A percentile compares a stretch with the other conserved stretches of the same genome.
Conservation (phyloP, 805 yeast genomes). For the Maudiozyma saulgeensis region DNA sequence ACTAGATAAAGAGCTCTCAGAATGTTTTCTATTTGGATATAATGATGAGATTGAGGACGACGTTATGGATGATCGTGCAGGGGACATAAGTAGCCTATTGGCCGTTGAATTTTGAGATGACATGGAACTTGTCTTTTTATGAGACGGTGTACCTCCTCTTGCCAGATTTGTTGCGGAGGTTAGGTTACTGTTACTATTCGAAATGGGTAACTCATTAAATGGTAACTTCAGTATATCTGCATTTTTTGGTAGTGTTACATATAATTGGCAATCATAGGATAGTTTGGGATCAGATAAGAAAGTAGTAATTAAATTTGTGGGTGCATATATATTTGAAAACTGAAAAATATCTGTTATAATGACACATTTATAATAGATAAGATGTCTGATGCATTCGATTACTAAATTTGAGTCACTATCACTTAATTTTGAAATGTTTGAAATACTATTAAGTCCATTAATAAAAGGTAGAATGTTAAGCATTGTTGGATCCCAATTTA, state of each 20-base stretch:
- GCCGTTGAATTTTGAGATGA: constrained; percentile 1
- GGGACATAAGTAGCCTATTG: constrained; percentile 1
- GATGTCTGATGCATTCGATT: constrained; percentile 79
- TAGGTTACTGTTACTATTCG: constrained; percentile 4
- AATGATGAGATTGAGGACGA: background rate
- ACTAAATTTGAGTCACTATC: constrained; percentile 73
- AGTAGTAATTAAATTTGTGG: constrained; percentile 64
- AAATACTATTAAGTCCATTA: constrained; percentile 79
- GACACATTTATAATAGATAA: constrained; percentile 82
- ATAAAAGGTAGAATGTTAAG: constrained; percentile 75
- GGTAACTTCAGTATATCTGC: constrained; percentile 28
- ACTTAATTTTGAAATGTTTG: constrained; percentile 66
- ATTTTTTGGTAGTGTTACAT: constrained; percentile 44
- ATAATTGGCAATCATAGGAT: constrained; percentile 79
- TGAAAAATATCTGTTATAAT: constrained; percentile 81
- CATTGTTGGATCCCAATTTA: constrained; percentile 97
- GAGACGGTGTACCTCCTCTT: background rate
- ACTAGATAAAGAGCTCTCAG: constrained; percentile 16
- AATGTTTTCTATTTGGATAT: constrained; percentile 4
- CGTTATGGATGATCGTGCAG: background rate
- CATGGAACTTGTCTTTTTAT: background rate
- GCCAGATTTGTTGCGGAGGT: background rate
- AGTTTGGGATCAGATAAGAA: constrained; percentile 57
- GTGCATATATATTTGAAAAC: constrained; percentile 79
- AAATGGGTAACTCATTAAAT: constrained; percentile 8